A percentile compares a stretch with the other conserved stretches of the same genome.
Conservation (phyloP, 345 rosid species). For the Rubroshorea leprosula region DNA sequence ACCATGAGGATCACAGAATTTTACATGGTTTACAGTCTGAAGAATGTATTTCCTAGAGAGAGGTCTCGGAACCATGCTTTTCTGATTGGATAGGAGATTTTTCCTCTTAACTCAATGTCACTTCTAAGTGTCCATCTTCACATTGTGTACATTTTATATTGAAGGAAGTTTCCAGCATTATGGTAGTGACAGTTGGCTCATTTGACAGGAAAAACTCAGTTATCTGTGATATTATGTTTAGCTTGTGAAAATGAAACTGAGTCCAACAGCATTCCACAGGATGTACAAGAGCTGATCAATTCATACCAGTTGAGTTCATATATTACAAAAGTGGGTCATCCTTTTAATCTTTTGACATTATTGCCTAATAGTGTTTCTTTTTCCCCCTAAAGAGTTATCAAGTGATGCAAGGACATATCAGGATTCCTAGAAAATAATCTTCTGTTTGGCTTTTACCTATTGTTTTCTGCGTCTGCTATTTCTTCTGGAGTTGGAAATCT, state of each 20-base stretch:
- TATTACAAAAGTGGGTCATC: conserved; percentile 57
- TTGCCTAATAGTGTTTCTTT: no score
- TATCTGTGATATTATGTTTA: conserved; percentile 61
- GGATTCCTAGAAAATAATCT: no score
- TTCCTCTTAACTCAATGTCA: no score
- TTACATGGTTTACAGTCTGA: no score
- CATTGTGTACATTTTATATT: no score
- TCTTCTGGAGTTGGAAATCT: neutral
- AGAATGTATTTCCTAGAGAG: no score
- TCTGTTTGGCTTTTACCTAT: neutral
- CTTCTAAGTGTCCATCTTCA: no score
- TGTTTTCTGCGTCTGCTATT: neutral
- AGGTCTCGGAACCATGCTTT: no score
- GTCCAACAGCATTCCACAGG: conserved; percentile 31
- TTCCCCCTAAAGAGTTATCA: no score
- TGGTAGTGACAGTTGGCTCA: conserved; percentile 19
- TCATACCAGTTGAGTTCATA: conserved; percentile 79
- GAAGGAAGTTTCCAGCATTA: no score
- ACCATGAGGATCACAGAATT: no score
- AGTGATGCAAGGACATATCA: neutral
- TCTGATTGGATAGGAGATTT: no score
- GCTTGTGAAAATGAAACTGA: conserved; percentile 35
- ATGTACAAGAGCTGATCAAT: conserved; percentile 45
- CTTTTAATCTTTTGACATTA: conserved; percentile 6
- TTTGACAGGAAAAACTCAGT: conserved; percentile 50